These are phyloP conservation scores for Backusella psychrophila DNA, from an alignment of 192 early-diverging fungal species.

Conservation along the genomic window DNA sequence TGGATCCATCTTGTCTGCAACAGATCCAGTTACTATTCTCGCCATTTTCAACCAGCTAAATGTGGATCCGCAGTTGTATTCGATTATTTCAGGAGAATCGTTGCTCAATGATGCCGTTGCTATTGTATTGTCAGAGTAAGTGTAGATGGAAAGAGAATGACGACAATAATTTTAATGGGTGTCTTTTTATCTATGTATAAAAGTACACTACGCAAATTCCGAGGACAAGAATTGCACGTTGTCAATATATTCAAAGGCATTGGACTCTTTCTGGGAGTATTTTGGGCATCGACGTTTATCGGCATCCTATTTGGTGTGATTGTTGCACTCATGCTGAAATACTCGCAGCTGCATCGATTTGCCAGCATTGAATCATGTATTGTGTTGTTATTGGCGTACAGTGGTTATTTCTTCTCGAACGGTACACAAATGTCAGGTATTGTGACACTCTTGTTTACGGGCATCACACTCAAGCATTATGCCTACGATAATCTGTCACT, in stretches of 20 bases:
- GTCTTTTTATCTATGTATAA: too few relatives aligned
- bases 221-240: conserved; percentile 67
- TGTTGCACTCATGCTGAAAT: conserved; percentile 84
- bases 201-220: conserved; percentile 75
- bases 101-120: conserved; percentile 97
- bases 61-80: conserved; percentile 93
- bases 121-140: conserved; percentile 89
- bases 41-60: conserved; percentile 91
- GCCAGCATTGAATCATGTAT: conserved; percentile 88
- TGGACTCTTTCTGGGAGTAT: conserved; percentile 78
- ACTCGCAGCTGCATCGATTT: conserved; percentile 78
- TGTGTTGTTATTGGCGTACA: conserved; percentile 84
- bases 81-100: conserved; percentile 96
- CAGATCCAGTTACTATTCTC: conserved; percentile 95
- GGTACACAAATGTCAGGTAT: conserved; percentile 88
- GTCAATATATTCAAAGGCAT: conserved; percentile 61
- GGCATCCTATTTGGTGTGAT: conserved; percentile 77
- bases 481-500: conserved; percentile 87
- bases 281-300: conserved; percentile 79
- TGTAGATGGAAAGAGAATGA: neutral
- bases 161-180: too few relatives aligned
- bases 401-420: conserved; percentile 91
- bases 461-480: conserved; percentile 92
- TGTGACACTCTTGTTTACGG: conserved; percentile 90
- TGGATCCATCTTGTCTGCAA: conserved; percentile 92